Evolutionary conservation across 2,329 filamentous ascomycete genomes (phyloP), one percentile per base, ranked within the genome.

Genomic region (Chaetomium sp.): DNA sequence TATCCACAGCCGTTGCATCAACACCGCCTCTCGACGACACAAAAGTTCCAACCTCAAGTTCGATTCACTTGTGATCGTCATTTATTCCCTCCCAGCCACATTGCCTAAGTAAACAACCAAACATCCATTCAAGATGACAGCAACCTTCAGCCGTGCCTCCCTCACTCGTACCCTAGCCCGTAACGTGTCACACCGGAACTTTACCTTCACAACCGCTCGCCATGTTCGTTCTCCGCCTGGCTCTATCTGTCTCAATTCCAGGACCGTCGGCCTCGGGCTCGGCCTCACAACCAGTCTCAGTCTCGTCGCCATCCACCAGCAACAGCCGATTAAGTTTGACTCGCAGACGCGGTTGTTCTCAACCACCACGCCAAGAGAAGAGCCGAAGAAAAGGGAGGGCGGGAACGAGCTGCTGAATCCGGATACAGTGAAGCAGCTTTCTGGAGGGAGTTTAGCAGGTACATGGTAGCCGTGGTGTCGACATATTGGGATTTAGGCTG

Each of bases 401-500:
- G 19, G 19, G 10, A 61, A 62, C n/a, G 62, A 61, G 1, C 52
- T 57, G 33, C 61, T 74, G 42, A 62, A 70, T 52, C 64, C 71
- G 0, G 70, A 68, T 44, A 62, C 74, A 5, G 71, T 78, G 51
- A 71, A 69, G 54, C 77, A 82, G 67, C 64, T 82, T n/a, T 80
- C 79, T 1, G 73, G 75, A 19, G 79, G 80, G 3, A 81, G 79
- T 59, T 57, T 82, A n/a, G 61, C 74, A 27, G 79, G 79, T 81
- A 60, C 6, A 10, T 45, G 8, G 11, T 3, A 36, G 2, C 35
- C 46, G 9, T 40, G 27, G 2, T 49, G 12, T 32, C 3, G 4
- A 27, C 9, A 5, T 44, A 5, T 44, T 4, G n/a, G 35, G 5
- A 33, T 10, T 8, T 12, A 10, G 14, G 12, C 4, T 36, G 37